Conservation (phyloP, 768 basidiomycete species). For the Lyophyllum shimeji region DNA sequence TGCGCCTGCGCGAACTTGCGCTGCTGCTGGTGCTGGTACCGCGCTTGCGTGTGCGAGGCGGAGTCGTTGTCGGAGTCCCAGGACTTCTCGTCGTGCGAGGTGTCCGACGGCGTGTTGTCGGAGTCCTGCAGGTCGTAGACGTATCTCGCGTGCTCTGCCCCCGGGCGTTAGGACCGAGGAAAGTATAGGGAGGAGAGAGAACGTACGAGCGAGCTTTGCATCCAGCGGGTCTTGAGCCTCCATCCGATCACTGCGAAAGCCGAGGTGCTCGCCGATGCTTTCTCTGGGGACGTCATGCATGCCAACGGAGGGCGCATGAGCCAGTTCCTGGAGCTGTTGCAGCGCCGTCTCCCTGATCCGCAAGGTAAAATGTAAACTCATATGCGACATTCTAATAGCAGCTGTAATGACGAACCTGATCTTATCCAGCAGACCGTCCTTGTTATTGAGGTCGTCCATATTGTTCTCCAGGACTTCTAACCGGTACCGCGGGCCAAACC, state of each 20-base stretch:
- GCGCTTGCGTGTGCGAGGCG: slow-evolving; percentile 23
- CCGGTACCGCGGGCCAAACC: slow-evolving; percentile 94
- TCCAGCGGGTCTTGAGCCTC: slow-evolving; percentile 62
- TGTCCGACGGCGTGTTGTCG: slow-evolving; percentile 44
- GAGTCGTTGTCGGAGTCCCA: slow-evolving; percentile 50
- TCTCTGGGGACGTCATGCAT: slow-evolving; percentile 83
- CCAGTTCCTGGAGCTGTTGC: slow-evolving; percentile 43
- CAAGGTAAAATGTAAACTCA: not conserved
- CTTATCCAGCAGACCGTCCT: slow-evolving; percentile 75
- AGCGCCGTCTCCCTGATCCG: slow-evolving; percentile 33
- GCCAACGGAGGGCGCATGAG: slow-evolving; percentile 78
- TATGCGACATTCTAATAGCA: not conserved
- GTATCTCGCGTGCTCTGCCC: slow-evolving; percentile 63
- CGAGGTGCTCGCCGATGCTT: slow-evolving; percentile 62
- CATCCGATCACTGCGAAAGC: slow-evolving; percentile 49
- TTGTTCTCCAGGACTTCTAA: slow-evolving; percentile 91
- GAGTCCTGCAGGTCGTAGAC: slow-evolving; percentile 60
- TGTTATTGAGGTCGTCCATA: slow-evolving; percentile 90
- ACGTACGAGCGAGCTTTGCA: slow-evolving; percentile 69
- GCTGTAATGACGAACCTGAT: slow-evolving; percentile 61
- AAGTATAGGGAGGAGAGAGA: not conserved
- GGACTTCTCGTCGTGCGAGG: slow-evolving; percentile 44
- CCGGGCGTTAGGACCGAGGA: not conserved
- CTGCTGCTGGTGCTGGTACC: too few relatives aligned
- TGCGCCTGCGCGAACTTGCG: slow-evolving; percentile 26